Base-by-base conservation (phyloP, 345 rosid genomes). In the Microthlaspi erraticum region DNA sequence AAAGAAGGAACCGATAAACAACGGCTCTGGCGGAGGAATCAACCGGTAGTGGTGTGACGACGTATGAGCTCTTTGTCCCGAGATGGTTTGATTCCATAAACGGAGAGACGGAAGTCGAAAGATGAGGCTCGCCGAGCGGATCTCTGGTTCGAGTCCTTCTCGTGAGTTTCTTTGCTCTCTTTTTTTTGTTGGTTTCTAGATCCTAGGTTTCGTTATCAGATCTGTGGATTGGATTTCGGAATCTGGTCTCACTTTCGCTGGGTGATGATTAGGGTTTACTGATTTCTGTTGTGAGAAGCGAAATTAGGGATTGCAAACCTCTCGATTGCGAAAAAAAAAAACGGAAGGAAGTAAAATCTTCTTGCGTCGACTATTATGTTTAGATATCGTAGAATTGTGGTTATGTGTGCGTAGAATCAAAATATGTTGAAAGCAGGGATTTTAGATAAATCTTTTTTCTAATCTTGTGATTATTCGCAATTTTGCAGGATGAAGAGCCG, bases 131-230 rank as follows among this genome's bases (percentile, higher is more conserved):
- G 81, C 9, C 76, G 78, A 26, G 97, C 96, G 0, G 99, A 95
- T 75, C 88, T 87, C 63, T 95, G 99, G 99, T 95, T 95, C 70
- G 86, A 83, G 1, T 71, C 97, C 98, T 72, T 95, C 98, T 43
- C 99, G 99, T 95, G 66, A 9, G 98, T 83, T 50, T 48, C 65
- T 10, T 37, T 68, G 17, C 63, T 48, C 17, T 64, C 45, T 43
- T 26, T 23, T 33, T 4, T 13, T 10, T 26, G 3, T 33, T 38
- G 23, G 46, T 32, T 20, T 31, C 11, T 33, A 23, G 29, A 23
- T 23, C 29, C 29, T 23, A 37, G 44, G 29, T 26, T 53, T 63
- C 53, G 48, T n/a, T 29, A 9, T 65, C 34, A 68, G 73, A 60
- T 66, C 73, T 50, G 43, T 58, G 32, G 5, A 1, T 66, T 50